Evolutionary conservation across 129 eudicot species (phyloP), one percentile per base, ranked within the genome.

Genomic region (Escallonia herrerae): DNA sequence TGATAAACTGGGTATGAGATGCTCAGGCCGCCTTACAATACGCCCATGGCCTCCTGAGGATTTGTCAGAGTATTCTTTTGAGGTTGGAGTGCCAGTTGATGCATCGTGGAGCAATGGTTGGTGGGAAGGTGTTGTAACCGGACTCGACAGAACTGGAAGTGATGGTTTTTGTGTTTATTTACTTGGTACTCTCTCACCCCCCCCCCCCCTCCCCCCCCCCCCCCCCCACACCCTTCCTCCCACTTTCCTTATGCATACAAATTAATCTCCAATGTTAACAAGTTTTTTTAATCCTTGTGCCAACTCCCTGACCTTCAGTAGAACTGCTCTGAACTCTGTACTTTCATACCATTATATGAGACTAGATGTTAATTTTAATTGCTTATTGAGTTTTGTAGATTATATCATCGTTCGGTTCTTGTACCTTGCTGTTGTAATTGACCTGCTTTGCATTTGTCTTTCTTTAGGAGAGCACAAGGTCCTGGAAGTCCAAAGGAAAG

Each of bases 101-200:
- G 85, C 78, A 63, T 83, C 87, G 95, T 74, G 81, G 90, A 15
- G 75, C 15, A 75, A 83, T 73, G 83, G 83, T 40, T 87, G 90
- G 95, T 87, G 90, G 87, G 95, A 87, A 81, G 83, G 85, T 58
- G 81, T 81, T 65, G 70, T 87, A 3, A 72, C 71, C 38, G 77
- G 70, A 47, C 13, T 52, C 68, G 64, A 72, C 68, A 68, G 58
- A 33, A 38, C 55, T 56, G 72, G 63, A 55, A 63, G 47, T 6
- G 74, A 73, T 67, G 63, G 58, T 60, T 55, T 72, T 50, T 83
- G 63, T 50, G 81, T 87, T 59, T 87, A 73, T 64, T 66, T 81
- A 33, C 85, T 86, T 52, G 83, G 95, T 87, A 81, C 45, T 63
- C 33, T 22, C 33, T 22, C n/a, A n/a, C n/a, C n/a, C n/a, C n/a